Conservation (phyloP, 2,329 filamentous ascomycete genomes). For the Diplocarpon mali region DNA sequence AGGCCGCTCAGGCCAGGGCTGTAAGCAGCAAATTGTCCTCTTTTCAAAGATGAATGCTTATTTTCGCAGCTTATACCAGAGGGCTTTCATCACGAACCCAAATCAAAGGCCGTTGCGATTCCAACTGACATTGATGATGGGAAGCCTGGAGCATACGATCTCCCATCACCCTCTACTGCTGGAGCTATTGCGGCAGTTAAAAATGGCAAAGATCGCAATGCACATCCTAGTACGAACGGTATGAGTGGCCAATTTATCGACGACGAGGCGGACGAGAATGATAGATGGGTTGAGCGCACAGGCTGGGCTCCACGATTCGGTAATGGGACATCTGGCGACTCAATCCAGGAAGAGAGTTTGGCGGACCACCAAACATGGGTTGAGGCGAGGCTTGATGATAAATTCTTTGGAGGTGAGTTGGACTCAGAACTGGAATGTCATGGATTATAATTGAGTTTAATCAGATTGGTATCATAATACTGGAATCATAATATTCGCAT, state of each 20-base stretch:
- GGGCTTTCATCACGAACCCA: constrained; percentile 50
- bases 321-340: constrained; percentile 41
- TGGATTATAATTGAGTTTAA: constrained; percentile 7
- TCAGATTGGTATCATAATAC: constrained; percentile 97
- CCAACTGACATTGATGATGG: constrained; percentile 72
- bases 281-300: constrained; percentile 44
- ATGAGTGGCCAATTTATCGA: constrained; percentile 30
- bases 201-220: constrained; percentile 35
- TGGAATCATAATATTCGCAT: constrained; percentile 87
- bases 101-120: constrained; percentile 56
- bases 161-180: constrained; percentile 62
- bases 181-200: constrained; percentile 47
- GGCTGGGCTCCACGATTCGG: constrained; percentile 89
- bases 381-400: constrained; percentile 74
- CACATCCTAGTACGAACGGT: constrained; percentile 38
- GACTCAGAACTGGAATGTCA: background rate
- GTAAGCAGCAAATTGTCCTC: constrained; percentile 38
- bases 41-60: constrained; percentile 3
- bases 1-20: constrained; percentile 65
- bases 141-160: constrained; percentile 57
- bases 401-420: constrained; percentile 70
- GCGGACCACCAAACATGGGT: constrained; percentile 83
- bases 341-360: constrained; percentile 50
- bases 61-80: constrained; percentile 47
- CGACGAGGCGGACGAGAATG: constrained; percentile 39